Percentiles rank a stretch among this genome's conserved stretches.
These are phyloP conservation scores for Zalaria sp. DNA, from an alignment of 2,329 filamentous ascomycete species.

Conservation along the genomic window DNA sequence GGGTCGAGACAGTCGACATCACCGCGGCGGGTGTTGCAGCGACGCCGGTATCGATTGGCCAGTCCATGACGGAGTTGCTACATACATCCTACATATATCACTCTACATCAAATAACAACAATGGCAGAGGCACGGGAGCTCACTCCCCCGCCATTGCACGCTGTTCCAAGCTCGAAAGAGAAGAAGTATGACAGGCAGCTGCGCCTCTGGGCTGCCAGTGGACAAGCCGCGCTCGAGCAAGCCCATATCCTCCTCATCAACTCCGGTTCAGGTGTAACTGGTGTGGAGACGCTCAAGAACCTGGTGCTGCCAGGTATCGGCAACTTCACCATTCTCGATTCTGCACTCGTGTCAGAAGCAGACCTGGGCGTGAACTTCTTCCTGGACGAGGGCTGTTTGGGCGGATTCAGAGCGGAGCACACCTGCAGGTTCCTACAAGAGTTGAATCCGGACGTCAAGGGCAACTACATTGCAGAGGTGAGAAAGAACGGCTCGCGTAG, in stretches of 20 bases:
- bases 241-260: slow-evolving; percentile 87
- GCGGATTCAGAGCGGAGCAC: slow-evolving; percentile 63
- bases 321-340: slow-evolving; percentile 80
- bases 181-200: slow-evolving; percentile 87
- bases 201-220: slow-evolving; percentile 84
- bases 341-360: slow-evolving; percentile 57
- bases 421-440: slow-evolving; percentile 67
- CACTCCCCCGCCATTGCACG: slow-evolving; percentile 32
- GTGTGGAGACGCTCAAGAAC: slow-evolving; percentile 88
- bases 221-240: slow-evolving; percentile 79
- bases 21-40: background rate
- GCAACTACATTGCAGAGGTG: slow-evolving; percentile 51
- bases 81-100: too few species aligned
- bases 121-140: slow-evolving; percentile 10
- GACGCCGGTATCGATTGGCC: too few species aligned
- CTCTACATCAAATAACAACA: slow-evolving; percentile 1
- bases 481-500: background rate
- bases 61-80: too few species aligned
- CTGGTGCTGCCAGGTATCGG: slow-evolving; percentile 90
- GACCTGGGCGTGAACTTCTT: slow-evolving; percentile 98
- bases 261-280: slow-evolving; percentile 72
- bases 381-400: slow-evolving; percentile 63
- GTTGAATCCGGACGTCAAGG: slow-evolving; percentile 83
- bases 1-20: too few species aligned
- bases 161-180: slow-evolving; percentile 44